phyloP scores from a whole-genome alignment of 495 filamentous ascomycete genomes.

The Penicillium atrosanguineum region DNA sequence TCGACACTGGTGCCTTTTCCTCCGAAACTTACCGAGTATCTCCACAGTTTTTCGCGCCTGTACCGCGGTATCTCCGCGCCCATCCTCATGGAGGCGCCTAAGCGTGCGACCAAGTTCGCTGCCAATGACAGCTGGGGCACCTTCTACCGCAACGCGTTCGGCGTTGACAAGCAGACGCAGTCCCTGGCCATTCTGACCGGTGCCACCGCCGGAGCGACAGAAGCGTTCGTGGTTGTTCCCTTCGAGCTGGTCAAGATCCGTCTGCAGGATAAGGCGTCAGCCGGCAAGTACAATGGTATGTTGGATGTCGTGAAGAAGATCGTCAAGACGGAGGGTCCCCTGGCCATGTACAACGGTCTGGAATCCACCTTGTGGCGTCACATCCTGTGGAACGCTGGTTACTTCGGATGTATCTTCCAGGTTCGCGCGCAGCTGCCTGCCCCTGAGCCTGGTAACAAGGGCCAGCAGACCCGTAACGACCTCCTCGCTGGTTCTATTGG shows the following conservation, averaged over 20 bases:
- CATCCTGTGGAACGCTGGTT: constrained; percentile 94
- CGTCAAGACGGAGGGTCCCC: constrained; percentile 73
- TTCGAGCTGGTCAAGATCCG: constrained; percentile 97
- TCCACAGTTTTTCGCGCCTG: constrained; percentile 70
- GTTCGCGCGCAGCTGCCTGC: constrained; percentile 79
- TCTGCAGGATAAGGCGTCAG: constrained; percentile 91
- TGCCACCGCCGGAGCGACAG: constrained; percentile 90
- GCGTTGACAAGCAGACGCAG: constrained; percentile 82
- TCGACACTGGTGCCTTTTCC: neutral
- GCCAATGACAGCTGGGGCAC: constrained; percentile 98
- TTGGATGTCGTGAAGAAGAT: constrained; percentile 88
- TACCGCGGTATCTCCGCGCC: constrained; percentile 96
- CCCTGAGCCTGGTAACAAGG: constrained; percentile 67
- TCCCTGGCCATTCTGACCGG: constrained; percentile 86
- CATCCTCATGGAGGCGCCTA: constrained; percentile 98
- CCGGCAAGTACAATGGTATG: constrained; percentile 89
- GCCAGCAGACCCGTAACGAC: constrained; percentile 77
- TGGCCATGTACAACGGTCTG: constrained; percentile 94
- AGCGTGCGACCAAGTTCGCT: constrained; percentile 97
- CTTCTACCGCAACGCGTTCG: constrained; percentile 83
- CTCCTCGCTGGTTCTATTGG: constrained; percentile 82
- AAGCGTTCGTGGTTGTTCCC: constrained; percentile 91
- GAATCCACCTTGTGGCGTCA: constrained; percentile 97
- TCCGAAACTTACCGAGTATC: constrained; percentile 4
- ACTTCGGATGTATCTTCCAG: constrained; percentile 98